These are phyloP conservation scores for Epichloe aotearoae DNA, from an alignment of 2,329 filamentous ascomycete species.

Conservation along the genomic window DNA sequence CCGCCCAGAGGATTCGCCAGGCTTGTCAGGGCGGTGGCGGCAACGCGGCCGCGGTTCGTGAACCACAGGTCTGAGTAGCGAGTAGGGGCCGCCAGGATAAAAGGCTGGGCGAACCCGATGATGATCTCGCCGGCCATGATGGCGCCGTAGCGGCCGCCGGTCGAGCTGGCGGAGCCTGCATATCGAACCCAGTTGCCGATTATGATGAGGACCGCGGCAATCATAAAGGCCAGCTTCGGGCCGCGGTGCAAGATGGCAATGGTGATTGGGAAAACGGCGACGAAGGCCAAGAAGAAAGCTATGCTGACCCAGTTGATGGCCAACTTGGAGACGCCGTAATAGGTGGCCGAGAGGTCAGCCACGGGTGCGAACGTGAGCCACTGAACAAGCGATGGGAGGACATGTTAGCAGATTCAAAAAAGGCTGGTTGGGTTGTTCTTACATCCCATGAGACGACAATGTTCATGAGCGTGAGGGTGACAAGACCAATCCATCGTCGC, in stretches of 20 bases:
- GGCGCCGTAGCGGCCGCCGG: conserved; percentile 53
- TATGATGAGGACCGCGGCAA: conserved; percentile 59
- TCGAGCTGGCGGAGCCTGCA: conserved; percentile 45
- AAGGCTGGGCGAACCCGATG: conserved; percentile 80
- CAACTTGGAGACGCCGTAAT: conserved; percentile 62
- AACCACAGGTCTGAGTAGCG: conserved; percentile 94
- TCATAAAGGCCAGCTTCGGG: conserved; percentile 64
- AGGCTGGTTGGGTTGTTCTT: conserved; percentile 24
- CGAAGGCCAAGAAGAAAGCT: conserved; percentile 75
- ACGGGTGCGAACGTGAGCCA: conserved; percentile 90
- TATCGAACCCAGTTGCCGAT: conserved; percentile 87
- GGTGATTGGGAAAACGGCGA: conserved; percentile 54
- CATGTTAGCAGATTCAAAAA: background rate
- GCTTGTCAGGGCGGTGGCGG: conserved; percentile 73
- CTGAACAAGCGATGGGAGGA: conserved; percentile 18
- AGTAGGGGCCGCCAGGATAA: conserved; percentile 79
- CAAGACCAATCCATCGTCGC: conserved; percentile 76
- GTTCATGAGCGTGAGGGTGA: conserved; percentile 76
- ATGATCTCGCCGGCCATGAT: conserved; percentile 89
- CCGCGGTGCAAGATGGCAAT: conserved; percentile 72
- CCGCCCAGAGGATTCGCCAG: conserved; percentile 85
- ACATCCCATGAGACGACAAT: conserved; percentile 93
- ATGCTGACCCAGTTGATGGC: conserved; percentile 90
- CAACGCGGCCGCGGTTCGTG: conserved; percentile 67
- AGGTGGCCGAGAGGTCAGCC: conserved; percentile 56